Base-by-base conservation (phyloP, 2,329 filamentous ascomycete species). In the Albifimbria verrucaria region DNA sequence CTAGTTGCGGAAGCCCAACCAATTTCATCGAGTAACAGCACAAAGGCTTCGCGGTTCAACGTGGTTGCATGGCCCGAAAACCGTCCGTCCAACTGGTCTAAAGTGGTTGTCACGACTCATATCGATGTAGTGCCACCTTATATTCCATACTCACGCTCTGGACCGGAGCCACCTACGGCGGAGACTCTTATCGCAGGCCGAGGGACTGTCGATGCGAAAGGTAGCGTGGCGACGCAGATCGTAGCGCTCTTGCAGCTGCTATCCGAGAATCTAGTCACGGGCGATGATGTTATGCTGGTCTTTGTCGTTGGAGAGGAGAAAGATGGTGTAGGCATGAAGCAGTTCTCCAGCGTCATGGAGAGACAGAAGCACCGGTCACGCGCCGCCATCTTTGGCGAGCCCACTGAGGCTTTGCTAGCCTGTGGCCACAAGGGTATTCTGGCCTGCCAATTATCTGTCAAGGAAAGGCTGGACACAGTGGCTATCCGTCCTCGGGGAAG, bases 391-490 rank as follows among this genome's bases (percentile, higher is more conserved):
- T 96, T 95, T 65, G 91, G 91, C 39, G 91, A 96, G 67, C 91
- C 91, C 2, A 96, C 91, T 0, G 89, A 93, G 61, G 80, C 84
- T 56, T 88, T 87, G 65, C 83, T 96, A 12, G 90, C 89, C 0
- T 83, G 87, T 49, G 91, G 91, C 1, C 91, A 96, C 75, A 96
- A 96, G 72, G 91, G 91, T 22, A 87, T 85, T 57, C 66, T 89
- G 3, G 77, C 77, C 22, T 85, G 90, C 61, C 47, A 4, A 46
- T 53, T 25, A n/a, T 17, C 10, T 47, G 25, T 5, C 42, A 9
- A 9, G 51, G 51, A 9, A 10, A 23, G 22, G 89, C 42, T 6
- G 42, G 15, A 17, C 42, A 44, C 22, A 44, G 42, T 20, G 42
- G 42, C 42, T 44, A 44, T 20, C 42, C 42, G 3, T 90, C 87